phyloP scores from a whole-genome alignment of 768 basidiomycete species.

The Tulasnella sp. region DNA sequence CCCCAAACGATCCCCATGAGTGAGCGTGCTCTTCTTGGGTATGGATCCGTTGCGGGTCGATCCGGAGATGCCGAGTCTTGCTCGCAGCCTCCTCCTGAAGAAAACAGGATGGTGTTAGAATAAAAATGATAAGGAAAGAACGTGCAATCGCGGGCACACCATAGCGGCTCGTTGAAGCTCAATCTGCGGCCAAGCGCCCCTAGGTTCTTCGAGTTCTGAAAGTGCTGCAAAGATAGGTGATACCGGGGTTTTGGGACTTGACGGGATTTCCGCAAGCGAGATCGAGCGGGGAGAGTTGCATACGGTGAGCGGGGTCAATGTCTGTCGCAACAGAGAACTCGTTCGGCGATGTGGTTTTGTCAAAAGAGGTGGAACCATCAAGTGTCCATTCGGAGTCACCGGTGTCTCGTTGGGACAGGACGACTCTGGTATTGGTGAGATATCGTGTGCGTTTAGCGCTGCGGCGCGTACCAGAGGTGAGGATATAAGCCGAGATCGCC shows the following conservation, averaged over 20 bases:
- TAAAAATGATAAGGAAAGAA: neutral
- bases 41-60: neutral
- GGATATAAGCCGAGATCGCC: neutral
- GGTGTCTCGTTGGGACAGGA: neutral
- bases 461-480: neutral
- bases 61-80: neutral
- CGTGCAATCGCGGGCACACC: neutral
- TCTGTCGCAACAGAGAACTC: neutral
- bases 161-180: neutral
- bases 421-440: neutral
- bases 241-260: neutral
- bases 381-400: neutral
- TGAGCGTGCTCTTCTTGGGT: neutral
- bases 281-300: neutral
- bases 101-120: neutral
- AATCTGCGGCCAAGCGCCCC: neutral
- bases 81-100: neutral
- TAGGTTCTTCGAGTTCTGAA: neutral
- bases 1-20: neutral
- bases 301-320: neutral
- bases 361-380: neutral
- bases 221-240: neutral
- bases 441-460: neutral
- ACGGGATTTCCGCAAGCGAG: neutral
- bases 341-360: neutral